Evolutionary conservation across 1,139 yeast species (phyloP), one percentile per base, ranked within the genome.

Genomic region (Yamadazyma songkhlaensis): DNA sequence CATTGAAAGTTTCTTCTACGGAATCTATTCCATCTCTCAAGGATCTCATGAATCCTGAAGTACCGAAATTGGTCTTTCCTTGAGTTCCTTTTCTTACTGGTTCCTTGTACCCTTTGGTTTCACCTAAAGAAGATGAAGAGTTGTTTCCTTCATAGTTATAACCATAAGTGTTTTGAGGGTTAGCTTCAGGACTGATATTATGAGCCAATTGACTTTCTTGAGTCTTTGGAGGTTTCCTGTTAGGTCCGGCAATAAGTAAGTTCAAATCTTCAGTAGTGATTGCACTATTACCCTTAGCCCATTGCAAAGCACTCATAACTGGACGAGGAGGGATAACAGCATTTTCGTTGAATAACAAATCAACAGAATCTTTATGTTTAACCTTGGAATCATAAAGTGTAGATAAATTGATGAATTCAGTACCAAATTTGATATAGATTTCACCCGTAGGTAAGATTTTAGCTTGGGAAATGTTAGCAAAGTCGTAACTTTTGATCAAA

Each of bases 281-380:
- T 76, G 78, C 1, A 82, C 73, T 37, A 57, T 67, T 5, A 4
- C 96, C 96, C 48, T 83, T 80, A 9, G 94, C 88, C 95, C 97
- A 86, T 60, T 84, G 94, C 38, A 87, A 67, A 0, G 95, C 79
- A 36, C 89, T 79, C 5, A 87, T 80, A 4, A 79, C 72, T 1
- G 98, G 98, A 34, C 97, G 72, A 17, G 80, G 78, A 1, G 96
- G 95, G 9, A 85, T 77, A 12, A 72, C 59, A 10, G 81, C 64
- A 40, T 74, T 75, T 15, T 75, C 79, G 47, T 82, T 79, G 59
- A 81, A 84, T 25, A 84, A 57, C 5, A 65, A 55, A 50, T 81
- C 88, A 1, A 76, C 69, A 6, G 54, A 38, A 10, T 53, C 54
- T 37, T 74, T 79, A 6, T 27, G 29, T 8, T 27, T 27, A 15